Evolutionary conservation across 129 eudicot genomes (phyloP).

Genomic region (Chrysanthemum makinoi): DNA sequence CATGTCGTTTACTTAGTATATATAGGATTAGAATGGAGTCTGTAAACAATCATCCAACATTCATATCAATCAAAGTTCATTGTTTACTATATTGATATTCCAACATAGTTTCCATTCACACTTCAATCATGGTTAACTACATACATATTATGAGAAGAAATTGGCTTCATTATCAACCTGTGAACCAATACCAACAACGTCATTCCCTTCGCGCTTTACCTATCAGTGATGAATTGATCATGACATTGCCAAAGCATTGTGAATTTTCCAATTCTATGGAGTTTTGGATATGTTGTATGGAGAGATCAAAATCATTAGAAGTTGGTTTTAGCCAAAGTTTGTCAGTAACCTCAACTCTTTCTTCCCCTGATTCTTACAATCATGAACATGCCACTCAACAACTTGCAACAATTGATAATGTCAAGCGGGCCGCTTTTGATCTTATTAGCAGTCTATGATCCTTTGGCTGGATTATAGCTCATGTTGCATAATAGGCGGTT

Average conservation of each 20-base stretch:
- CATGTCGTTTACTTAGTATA: too few relatives aligned
- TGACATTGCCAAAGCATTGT: conserved; percentile 48
- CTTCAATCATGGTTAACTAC: too few relatives aligned
- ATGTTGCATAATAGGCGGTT: conserved; percentile 13
- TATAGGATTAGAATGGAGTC: too few relatives aligned
- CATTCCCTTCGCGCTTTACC: conserved; percentile 85
- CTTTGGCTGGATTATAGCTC: conserved; percentile 2
- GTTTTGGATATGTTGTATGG: conserved; percentile 67
- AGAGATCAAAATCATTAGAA: conserved; percentile 46
- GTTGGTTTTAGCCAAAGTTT: conserved; percentile 62
- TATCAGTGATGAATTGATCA: conserved; percentile 50
- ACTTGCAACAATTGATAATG: conserved; percentile 38
- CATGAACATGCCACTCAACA: conserved; percentile 28
- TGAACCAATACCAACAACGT: too few relatives aligned
- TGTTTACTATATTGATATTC: too few relatives aligned
- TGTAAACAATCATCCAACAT: too few relatives aligned
- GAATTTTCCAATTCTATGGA: conserved; percentile 40
- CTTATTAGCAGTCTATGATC: conserved; percentile 60
- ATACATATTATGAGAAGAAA: too few relatives aligned
- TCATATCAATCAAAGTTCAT: too few relatives aligned
- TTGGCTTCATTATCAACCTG: too few relatives aligned
- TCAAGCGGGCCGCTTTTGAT: conserved; percentile 59
- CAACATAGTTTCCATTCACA: too few relatives aligned
- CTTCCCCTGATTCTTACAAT: conserved; percentile 32
- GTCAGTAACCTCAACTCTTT: conserved; percentile 35